Evolutionary conservation across 2,329 filamentous ascomycete genomes (phyloP), one percentile per base, ranked within the genome.

Genomic region (Fusarium sp.): DNA sequence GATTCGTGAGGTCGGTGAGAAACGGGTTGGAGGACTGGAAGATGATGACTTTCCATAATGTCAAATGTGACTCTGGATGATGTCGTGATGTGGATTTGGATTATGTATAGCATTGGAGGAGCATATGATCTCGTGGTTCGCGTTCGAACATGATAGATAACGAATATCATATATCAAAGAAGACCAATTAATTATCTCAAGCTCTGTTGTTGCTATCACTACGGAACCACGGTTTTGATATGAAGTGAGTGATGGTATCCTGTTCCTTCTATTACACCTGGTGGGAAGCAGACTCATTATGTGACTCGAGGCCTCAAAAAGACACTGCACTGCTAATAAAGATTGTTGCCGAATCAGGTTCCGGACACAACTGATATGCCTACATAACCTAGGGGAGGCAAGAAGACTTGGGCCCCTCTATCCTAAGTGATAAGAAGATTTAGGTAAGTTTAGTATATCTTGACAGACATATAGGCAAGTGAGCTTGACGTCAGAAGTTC

Each of bases 1-100:
- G 89, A 98, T 99, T 79, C 88, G 92, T 58, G 94, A 97, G 80
- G 78, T 96, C 77, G 95, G 91, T 2, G 95, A 98, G 85, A 87
- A 86, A 79, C 87, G 91, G 79, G 83, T 91, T 45, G 86, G 87
- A 67, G 90, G 89, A 14, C 83, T 89, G 80, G 89, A 89, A 26
- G 91, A 89, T 24, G 89, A 89, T 28, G 89, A 90, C 70, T 79
- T 78, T 44, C 75, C 66, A 48, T 30, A 15, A 10, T 22, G 13
- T 7, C n/a, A 20, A 11, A 20, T 15, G 20, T 22, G 28, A 38
- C 17, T 24, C 18, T 22, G 38, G 24, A 20, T 39, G 20, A n/a
- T 32, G 30, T 24, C 28, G 34, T 51, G 32, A 38, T 66, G 47
- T 44, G 50, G 48, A 11, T 9, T 62, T 60, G 28, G 48, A 20